Conservation (phyloP, 169 alveolate genomes). For the Plasmodium cynomolgi region DNA sequence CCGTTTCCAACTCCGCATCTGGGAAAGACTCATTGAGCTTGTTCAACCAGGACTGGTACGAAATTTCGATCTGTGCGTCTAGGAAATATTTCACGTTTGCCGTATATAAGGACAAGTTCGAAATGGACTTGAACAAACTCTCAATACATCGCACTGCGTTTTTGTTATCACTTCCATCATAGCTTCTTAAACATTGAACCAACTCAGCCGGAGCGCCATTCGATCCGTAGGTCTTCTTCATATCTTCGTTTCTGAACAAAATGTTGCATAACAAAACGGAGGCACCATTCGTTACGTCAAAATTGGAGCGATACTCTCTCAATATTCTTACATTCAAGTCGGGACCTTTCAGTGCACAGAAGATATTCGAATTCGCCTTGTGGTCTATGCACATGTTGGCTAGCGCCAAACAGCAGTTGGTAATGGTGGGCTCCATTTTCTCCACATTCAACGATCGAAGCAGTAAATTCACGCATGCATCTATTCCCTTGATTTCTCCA, state of each 20-base stretch:
- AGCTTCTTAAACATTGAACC: conserved; percentile 84
- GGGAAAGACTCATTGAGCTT: conserved; percentile 84
- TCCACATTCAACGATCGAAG: conserved; percentile 80
- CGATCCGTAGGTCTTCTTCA: conserved; percentile 88
- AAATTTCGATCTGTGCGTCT: conserved; percentile 82
- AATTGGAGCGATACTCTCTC: conserved; percentile 82
- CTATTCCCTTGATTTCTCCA: conserved; percentile 78
- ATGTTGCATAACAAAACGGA: conserved; percentile 89
- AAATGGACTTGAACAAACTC: conserved; percentile 89
- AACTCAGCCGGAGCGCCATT: conserved; percentile 92
- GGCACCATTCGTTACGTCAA: conserved; percentile 92
- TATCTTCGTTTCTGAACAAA: conserved; percentile 88
- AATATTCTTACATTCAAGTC: conserved; percentile 86
- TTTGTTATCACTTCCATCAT: conserved; percentile 85
- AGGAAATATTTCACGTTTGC: conserved; percentile 86
- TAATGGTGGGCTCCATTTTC: conserved; percentile 83
- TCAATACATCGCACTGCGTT: conserved; percentile 89
- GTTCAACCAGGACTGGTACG: conserved; percentile 83
- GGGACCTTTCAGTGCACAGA: conserved; percentile 89
- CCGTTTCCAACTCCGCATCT: conserved; percentile 85
- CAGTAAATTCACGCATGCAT: conserved; percentile 82
- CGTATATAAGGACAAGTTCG: conserved; percentile 89
- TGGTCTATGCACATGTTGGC: conserved; percentile 92
- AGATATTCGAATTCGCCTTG: conserved; percentile 85
- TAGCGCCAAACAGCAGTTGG: conserved; percentile 91